These are phyloP conservation scores for Rhododendron molle DNA, from an alignment of 148 eudicot species.

Conservation along the genomic window DNA sequence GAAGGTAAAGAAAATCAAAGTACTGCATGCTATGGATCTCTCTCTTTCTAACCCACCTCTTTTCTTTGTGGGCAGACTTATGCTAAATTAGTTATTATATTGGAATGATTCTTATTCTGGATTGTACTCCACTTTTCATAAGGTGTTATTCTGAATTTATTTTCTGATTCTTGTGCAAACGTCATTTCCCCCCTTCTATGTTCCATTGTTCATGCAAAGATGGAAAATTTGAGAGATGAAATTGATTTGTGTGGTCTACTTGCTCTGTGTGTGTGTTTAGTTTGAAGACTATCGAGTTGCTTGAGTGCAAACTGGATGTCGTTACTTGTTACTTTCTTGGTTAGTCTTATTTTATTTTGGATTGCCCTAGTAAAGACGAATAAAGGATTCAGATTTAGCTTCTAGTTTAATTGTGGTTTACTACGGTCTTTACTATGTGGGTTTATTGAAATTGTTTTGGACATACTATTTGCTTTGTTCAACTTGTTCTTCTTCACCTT, in stretches of 20 bases:
- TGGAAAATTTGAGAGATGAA: background rate
- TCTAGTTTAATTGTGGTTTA: background rate
- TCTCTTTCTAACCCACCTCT: background rate
- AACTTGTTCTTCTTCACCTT: background rate
- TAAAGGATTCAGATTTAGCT: background rate
- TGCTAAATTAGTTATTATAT: background rate
- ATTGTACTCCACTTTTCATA: background rate
- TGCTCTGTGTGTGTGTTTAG: background rate
- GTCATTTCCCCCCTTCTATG: background rate
- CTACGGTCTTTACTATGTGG: no score
- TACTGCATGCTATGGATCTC: background rate
- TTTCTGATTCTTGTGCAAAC: background rate
- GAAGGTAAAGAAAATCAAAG: constrained; percentile 48
- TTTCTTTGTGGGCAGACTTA: background rate
- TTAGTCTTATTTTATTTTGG: background rate
- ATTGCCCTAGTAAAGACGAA: background rate
- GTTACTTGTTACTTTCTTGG: background rate
- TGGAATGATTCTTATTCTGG: background rate
- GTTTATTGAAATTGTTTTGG: background rate
- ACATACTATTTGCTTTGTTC: background rate
- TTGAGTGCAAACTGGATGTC: background rate
- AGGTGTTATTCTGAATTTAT: background rate
- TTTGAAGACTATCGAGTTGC: background rate
- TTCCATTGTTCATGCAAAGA: background rate
- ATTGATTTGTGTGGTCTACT: background rate